These are phyloP conservation scores for Aspergillus ustus DNA, from an alignment of 2,329 filamentous ascomycete genomes.

Conservation along the genomic window DNA sequence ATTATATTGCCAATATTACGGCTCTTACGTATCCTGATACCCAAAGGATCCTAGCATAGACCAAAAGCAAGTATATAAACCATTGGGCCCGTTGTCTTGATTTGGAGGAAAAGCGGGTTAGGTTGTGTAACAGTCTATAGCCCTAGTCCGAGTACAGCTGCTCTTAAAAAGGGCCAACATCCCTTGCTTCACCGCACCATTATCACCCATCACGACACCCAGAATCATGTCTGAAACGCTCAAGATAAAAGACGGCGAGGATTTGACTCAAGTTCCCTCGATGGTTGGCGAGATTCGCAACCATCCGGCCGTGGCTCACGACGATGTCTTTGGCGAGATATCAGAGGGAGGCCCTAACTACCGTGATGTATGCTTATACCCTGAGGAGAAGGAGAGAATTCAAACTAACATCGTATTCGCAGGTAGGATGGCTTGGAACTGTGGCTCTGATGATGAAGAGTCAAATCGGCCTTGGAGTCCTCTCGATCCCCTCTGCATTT, in stretches of 20 bases:
- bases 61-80: background rate
- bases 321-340: conserved; percentile 45
- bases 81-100: background rate
- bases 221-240: background rate
- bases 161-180: conserved; percentile 1
- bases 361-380: conserved; percentile 29
- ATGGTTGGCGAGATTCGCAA: background rate
- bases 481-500: conserved; percentile 54
- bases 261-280: background rate
- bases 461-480: conserved; percentile 51
- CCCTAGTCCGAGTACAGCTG: background rate
- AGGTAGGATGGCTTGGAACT: conserved; percentile 52
- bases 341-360: conserved; percentile 38
- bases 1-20: background rate
- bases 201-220: background rate
- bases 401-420: conserved; percentile 7
- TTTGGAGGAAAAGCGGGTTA: background rate
- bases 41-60: background rate
- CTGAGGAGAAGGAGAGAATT: background rate
- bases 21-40: background rate
- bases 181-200: background rate
- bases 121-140: background rate
- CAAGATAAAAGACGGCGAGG: conserved; percentile 5
- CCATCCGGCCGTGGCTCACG: conserved; percentile 14
- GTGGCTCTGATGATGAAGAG: conserved; percentile 52